Conservation (phyloP, 345 rosid genomes). For the Ceriops tagal region DNA sequence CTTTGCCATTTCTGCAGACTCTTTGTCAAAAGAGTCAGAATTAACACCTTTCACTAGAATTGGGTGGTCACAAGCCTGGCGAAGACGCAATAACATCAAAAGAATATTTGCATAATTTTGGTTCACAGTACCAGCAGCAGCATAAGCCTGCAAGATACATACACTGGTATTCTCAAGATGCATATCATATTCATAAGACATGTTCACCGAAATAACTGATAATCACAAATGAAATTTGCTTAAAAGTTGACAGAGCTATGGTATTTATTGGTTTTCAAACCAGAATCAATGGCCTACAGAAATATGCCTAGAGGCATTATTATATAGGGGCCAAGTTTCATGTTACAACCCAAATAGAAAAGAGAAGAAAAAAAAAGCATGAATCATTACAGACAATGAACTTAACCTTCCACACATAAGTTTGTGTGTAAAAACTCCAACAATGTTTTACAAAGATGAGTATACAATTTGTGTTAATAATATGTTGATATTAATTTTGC, state of each 20-base stretch:
- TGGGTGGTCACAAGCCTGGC: constrained; percentile 98
- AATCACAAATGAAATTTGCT: neutral
- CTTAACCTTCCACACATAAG: neutral
- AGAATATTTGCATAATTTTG: constrained; percentile 97
- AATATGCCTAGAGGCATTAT: too few species aligned
- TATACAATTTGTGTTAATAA: neutral
- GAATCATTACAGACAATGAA: neutral
- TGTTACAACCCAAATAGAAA: neutral
- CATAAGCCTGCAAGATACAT: constrained; percentile 60
- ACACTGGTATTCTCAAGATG: constrained; percentile 4
- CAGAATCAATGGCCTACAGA: too few species aligned
- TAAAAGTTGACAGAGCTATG: too few species aligned
- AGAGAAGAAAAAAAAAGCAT: neutral
- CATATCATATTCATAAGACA: neutral
- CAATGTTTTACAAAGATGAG: neutral
- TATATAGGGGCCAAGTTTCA: too few species aligned
- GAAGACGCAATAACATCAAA: constrained; percentile 91
- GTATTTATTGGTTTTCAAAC: too few species aligned
- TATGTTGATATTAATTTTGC: neutral
- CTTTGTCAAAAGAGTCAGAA: constrained; percentile 61
- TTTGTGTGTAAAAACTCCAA: neutral
- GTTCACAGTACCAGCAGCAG: constrained; percentile 86
- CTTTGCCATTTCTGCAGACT: constrained; percentile 63
- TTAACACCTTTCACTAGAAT: constrained; percentile 58
- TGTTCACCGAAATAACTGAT: neutral